phyloP scores from a whole-genome alignment of 2,329 filamentous ascomycete species.

The Epichloe elymi region DNA sequence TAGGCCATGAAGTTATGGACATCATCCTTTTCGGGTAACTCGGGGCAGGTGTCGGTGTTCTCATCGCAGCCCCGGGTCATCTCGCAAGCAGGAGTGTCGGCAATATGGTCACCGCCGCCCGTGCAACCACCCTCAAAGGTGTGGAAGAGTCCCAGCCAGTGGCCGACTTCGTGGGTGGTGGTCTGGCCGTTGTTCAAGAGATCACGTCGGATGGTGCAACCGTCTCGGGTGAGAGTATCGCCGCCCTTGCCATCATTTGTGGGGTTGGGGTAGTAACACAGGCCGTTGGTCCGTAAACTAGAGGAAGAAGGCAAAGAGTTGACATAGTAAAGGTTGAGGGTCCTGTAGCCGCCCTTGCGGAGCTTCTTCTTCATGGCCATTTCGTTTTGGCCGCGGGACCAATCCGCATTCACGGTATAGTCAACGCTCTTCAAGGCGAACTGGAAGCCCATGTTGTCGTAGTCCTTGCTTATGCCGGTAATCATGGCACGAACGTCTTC shows the following conservation, averaged over 20 bases:
- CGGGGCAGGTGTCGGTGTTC: conserved; percentile 16
- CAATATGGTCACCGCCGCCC: conserved; percentile 21
- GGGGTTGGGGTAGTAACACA: background rate
- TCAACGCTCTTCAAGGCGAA: background rate
- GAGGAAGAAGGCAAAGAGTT: conserved; percentile 8
- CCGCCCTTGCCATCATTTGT: conserved; percentile 6
- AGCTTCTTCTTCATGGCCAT: conserved; percentile 10
- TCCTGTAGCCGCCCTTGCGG: conserved; percentile 22
- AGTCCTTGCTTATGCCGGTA: background rate
- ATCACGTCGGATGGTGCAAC: conserved; percentile 9
- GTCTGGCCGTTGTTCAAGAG: conserved; percentile 10
- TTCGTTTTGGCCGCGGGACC: background rate
- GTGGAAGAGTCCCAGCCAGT: conserved; percentile 31
- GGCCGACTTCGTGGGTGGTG: conserved; percentile 26
- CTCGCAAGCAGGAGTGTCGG: conserved; percentile 24
- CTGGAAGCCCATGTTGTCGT: background rate
- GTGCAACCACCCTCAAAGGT: conserved; percentile 25
- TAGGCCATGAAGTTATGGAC: conserved; percentile 19
- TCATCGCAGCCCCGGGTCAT: conserved; percentile 18
- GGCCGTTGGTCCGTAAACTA: background rate
- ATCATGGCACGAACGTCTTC: background rate
- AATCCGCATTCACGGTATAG: background rate
- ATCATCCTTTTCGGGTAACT: conserved; percentile 12
- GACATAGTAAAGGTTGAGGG: conserved; percentile 30
- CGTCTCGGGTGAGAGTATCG: conserved; percentile 9